Percentiles rank a stretch among this genome's conserved stretches.
phyloP scores from a whole-genome alignment of 495 filamentous ascomycete species.

The Acidomyces sp. region DNA sequence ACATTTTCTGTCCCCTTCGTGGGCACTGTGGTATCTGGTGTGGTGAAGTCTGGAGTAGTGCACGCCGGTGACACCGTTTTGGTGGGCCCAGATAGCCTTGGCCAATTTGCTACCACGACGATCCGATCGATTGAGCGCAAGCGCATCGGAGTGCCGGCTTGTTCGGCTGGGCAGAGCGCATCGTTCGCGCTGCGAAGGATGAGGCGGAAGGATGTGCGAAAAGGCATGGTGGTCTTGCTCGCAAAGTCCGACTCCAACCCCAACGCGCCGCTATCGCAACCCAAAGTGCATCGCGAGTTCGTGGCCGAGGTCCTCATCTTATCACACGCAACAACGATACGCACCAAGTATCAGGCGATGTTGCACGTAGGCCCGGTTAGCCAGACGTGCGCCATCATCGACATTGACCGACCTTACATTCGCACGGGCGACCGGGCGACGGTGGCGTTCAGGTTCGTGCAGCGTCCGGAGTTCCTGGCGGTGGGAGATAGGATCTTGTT shows the following conservation, averaged over 20 bases:
- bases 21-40: slow-evolving; percentile 88
- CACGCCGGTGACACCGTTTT: slow-evolving; percentile 83
- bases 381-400: slow-evolving; percentile 94
- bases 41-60: slow-evolving; percentile 76
- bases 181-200: slow-evolving; percentile 82
- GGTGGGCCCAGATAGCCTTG: slow-evolving; percentile 82
- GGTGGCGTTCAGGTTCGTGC: slow-evolving; percentile 89
- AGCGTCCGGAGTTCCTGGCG: slow-evolving; percentile 86
- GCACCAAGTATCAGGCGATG: slow-evolving; percentile 97
- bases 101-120: slow-evolving; percentile 78
- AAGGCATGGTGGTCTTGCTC: slow-evolving; percentile 93
- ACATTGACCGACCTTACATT: slow-evolving; percentile 92
- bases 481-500: slow-evolving; percentile 85
- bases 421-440: slow-evolving; percentile 82
- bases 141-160: slow-evolving; percentile 77
- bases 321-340: slow-evolving; percentile 95
- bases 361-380: slow-evolving; percentile 90
- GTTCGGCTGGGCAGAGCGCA: slow-evolving; percentile 82
- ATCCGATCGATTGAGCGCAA: slow-evolving; percentile 93
- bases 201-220: slow-evolving; percentile 82
- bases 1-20: slow-evolving; percentile 98
- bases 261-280: slow-evolving; percentile 25
- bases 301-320: slow-evolving; percentile 92
- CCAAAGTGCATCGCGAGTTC: slow-evolving; percentile 83
- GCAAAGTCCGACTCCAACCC: slow-evolving; percentile 49